Evolutionary conservation across 164 flowering plant species (phyloP).

Genomic region (Magnolia kwangsiensis): DNA sequence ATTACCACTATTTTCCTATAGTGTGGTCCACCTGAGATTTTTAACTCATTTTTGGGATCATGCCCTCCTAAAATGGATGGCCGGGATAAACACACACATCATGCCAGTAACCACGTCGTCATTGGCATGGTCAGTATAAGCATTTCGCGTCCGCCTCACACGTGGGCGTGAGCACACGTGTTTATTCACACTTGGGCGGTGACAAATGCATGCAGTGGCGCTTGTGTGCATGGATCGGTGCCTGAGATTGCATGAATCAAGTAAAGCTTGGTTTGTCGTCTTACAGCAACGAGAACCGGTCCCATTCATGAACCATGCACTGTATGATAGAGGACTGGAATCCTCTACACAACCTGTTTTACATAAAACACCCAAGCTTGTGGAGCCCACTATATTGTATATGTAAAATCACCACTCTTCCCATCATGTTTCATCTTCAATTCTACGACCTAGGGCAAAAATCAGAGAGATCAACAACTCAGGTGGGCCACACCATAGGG

Average conservation of each 20-base stretch:
- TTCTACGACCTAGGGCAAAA: too few species aligned
- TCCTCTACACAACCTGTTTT: too few species aligned
- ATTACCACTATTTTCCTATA: too few species aligned
- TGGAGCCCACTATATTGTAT: too few species aligned
- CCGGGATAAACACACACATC: background rate
- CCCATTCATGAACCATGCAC: background rate
- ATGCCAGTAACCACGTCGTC: background rate
- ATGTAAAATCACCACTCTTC: too few species aligned
- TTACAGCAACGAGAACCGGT: background rate
- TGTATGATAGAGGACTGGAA: background rate
- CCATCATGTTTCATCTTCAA: too few species aligned
- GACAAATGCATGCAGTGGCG: background rate
- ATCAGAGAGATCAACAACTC: too few species aligned
- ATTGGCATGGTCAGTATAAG: too few species aligned
- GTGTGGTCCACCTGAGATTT: too few species aligned
- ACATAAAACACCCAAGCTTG: too few species aligned
- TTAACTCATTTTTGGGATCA: background rate
- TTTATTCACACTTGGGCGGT: background rate
- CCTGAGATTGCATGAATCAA: background rate
- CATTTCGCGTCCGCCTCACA: too few species aligned
- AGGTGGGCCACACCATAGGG: too few species aligned
- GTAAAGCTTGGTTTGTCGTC: constrained; percentile 8
- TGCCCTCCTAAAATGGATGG: background rate
- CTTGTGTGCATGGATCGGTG: background rate
- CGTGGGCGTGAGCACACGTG: background rate